Evolutionary conservation across 192 early-diverging fungal species (phyloP).

Genomic region (Mortierella antarctica): DNA sequence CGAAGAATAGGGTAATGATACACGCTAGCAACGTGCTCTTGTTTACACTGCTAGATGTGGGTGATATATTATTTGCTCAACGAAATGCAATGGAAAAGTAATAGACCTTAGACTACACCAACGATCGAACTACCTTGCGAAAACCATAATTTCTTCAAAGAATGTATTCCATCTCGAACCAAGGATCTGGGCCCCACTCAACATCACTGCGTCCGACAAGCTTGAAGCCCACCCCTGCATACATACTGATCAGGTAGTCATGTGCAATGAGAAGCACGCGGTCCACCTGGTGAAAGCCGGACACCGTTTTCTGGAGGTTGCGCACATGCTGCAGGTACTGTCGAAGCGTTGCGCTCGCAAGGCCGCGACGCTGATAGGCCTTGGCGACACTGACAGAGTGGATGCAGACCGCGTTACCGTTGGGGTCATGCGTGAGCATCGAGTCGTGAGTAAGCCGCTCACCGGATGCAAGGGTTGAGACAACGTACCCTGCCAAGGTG

Average conservation of each 20-base stretch:
- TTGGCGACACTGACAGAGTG: conserved; percentile 73
- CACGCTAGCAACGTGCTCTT: too few relatives aligned
- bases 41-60: too few relatives aligned
- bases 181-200: conserved; percentile 68
- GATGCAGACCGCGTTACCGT: conserved; percentile 71
- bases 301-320: conserved; percentile 23
- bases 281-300: conserved; percentile 26
- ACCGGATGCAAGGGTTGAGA: conserved; percentile 60
- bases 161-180: conserved; percentile 50
- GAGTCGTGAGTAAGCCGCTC: conserved; percentile 69
- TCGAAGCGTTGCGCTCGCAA: conserved; percentile 63
- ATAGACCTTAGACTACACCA: too few relatives aligned
- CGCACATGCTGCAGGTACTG: conserved; percentile 59
- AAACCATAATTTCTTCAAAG: conserved; percentile 1
- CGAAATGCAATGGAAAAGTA: too few relatives aligned
- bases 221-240: conserved; percentile 71
- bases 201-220: conserved; percentile 67
- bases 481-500: conserved; percentile 68
- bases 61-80: too few relatives aligned
- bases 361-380: conserved; percentile 61
- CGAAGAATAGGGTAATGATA: too few relatives aligned
- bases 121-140: too few relatives aligned
- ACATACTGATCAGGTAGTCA: conserved; percentile 63
- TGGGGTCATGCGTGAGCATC: conserved; percentile 70
- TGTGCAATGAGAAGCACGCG: conserved; percentile 69